A percentile compares a stretch with the other conserved stretches of the same genome.
These are phyloP conservation scores for Emiliania huxleyi DNA, from an alignment of 78 protist species.

Conservation along the genomic window DNA sequence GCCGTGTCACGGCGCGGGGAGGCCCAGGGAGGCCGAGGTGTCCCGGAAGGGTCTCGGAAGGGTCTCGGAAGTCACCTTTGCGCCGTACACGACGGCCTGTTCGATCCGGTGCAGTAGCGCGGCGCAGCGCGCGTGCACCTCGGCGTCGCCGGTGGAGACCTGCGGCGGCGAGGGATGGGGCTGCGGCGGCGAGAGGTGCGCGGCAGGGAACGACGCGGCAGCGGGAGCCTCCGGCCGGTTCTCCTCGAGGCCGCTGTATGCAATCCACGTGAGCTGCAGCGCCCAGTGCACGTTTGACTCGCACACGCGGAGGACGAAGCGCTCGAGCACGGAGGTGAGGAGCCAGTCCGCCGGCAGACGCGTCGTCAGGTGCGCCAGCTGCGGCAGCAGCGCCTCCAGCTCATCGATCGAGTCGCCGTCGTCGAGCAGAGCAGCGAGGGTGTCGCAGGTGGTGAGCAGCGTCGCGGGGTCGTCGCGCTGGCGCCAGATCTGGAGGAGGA, in stretches of 20 bases:
- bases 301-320: conserved; percentile 3
- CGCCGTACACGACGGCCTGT: not conserved
- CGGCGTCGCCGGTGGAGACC: not conserved
- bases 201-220: too few species aligned
- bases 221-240: not conserved
- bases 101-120: not conserved
- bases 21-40: too few species aligned
- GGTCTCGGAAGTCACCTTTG: too few species aligned
- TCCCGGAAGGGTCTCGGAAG: too few species aligned
- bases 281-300: not conserved
- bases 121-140: not conserved
- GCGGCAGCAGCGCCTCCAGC: not conserved
- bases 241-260: not conserved
- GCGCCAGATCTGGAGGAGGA: not conserved
- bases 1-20: too few species aligned
- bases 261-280: not conserved
- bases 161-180: too few species aligned
- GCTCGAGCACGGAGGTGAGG: not conserved
- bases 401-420: not conserved
- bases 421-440: not conserved
- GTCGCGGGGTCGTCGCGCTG: not conserved
- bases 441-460: not conserved
- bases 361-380: not conserved
- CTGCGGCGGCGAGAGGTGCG: too few species aligned
- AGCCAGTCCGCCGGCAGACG: not conserved